Percentiles rank a stretch among this genome's conserved stretches.
Evolutionary conservation across 345 rosid species (phyloP).

Genomic region (Noccaea bulbosa): DNA sequence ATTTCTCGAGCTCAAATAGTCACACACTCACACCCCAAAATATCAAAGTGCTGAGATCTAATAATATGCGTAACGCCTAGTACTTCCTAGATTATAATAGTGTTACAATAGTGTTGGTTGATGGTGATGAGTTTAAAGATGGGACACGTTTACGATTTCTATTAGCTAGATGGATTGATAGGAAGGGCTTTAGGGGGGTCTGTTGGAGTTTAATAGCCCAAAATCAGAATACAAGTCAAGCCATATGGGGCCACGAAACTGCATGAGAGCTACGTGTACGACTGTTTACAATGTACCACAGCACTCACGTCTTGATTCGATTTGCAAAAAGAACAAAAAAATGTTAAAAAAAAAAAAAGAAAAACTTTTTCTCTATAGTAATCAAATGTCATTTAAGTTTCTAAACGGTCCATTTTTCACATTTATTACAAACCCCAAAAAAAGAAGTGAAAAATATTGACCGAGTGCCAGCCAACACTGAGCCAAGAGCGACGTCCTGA

Average conservation of each 20-base stretch:
- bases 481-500: slow-evolving; percentile 8
- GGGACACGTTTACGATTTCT: slow-evolving; percentile 20
- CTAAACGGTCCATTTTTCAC: slow-evolving; percentile 30
- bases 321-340: no score
- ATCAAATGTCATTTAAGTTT: slow-evolving; percentile 3
- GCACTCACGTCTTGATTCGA: slow-evolving; percentile 22
- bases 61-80: neutral
- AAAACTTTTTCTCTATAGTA: neutral
- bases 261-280: slow-evolving; percentile 42
- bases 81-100: neutral
- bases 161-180: neutral
- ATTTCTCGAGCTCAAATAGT: no score
- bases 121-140: neutral
- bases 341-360: neutral
- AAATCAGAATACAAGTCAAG: slow-evolving; percentile 39
- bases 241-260: slow-evolving; percentile 36
- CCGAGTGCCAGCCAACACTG: neutral
- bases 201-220: slow-evolving; percentile 38
- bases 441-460: slow-evolving; percentile 3
- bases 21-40: neutral
- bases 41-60: neutral
- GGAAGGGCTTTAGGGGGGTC: slow-evolving; percentile 15
- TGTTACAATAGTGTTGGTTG: neutral
- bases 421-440: slow-evolving; percentile 37
- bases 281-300: slow-evolving; percentile 18